Conservation (phyloP, 2,329 filamentous ascomycete genomes). For the Macroventuria anomochaeta region DNA sequence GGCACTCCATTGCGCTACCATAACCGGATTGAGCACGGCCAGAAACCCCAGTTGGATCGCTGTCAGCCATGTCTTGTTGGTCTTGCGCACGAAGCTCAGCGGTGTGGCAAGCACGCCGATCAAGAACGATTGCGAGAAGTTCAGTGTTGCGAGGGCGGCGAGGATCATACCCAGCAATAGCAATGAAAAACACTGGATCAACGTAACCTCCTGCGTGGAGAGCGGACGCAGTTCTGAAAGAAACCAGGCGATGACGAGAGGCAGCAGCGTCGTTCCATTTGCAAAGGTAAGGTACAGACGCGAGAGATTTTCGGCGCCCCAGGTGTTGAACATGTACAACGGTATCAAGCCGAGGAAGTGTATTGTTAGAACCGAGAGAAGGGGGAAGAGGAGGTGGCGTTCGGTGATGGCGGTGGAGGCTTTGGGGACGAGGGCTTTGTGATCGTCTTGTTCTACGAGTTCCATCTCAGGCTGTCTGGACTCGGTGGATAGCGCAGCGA, state of each 20-base stretch:
- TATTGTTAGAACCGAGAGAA: conserved; percentile 72
- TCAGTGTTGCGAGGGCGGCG: conserved; percentile 89
- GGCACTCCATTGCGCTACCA: conserved; percentile 40
- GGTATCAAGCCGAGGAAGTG: conserved; percentile 82
- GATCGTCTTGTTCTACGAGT: conserved; percentile 46
- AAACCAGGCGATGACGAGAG: conserved; percentile 37
- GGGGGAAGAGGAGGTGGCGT: conserved; percentile 73
- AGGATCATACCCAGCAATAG: conserved; percentile 90
- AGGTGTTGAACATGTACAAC: conserved; percentile 84
- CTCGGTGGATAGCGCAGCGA: conserved; percentile 59
- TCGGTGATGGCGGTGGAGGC: conserved; percentile 56
- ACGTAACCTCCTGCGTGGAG: conserved; percentile 72
- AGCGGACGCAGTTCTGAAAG: conserved; percentile 55
- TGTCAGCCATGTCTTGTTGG: conserved; percentile 15
- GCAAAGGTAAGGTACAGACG: conserved; percentile 40
- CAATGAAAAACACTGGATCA: conserved; percentile 91
- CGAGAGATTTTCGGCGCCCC: conserved; percentile 58
- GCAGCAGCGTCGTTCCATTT: conserved; percentile 43
- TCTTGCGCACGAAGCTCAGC: conserved; percentile 71
- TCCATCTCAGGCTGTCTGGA: conserved; percentile 18
- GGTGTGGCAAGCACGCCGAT: conserved; percentile 81
- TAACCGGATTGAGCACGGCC: conserved; percentile 41
- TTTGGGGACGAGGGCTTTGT: conserved; percentile 49
- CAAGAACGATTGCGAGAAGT: conserved; percentile 89
- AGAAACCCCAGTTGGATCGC: conserved; percentile 28